Evolutionary conservation across 192 early-diverging fungal genomes (phyloP), one percentile per base, ranked within the genome.

Genomic region (Backusella tuberculispora): DNA sequence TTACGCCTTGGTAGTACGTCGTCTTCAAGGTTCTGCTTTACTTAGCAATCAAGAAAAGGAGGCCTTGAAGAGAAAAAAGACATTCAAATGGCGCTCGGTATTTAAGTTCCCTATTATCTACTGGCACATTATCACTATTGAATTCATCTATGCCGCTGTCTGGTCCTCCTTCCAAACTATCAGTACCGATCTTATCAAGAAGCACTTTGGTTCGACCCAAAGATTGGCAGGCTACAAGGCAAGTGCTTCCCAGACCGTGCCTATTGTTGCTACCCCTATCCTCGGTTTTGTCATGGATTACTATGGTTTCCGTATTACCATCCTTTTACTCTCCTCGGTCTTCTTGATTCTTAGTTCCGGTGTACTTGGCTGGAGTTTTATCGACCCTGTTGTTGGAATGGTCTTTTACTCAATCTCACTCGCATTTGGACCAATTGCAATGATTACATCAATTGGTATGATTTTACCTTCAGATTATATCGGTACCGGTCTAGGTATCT

Each of bases 401-500:
- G 69, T 88, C 6, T 81, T 87, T 29, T 90, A 87, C 70, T 84
- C 82, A 2, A 77, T 90, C 5, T 88, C 89, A 6, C 83, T 90
- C 50, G 85, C 87, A 0, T 83, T 90, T 26, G 89, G 89, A 0
- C 89, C 89, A 44, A 79, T 90, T 73, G 72, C 83, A 0, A 85
- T 87, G 73, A 85, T 90, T 66, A 86, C 89, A 1, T 83, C 88
- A 3, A 87, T 90, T 12, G 84, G 86, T 63, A 83, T 90, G 42
- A 78, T 88, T 14, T 65, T 89, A 7, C 88, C 85, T 3, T 81
- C 81, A 46, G 85, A 74, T 64, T 85, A 87, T 29, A 81, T 89
- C 17, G 89, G 89, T 44, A 89, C 89, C 4, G 88, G 85, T 8
- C 68, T 89, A 21, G 88, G 89, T 15, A 81, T 90, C 41, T 90